Evolutionary conservation across 108 stramenopile genomes (phyloP).

Genomic region (Parmales sp.): DNA sequence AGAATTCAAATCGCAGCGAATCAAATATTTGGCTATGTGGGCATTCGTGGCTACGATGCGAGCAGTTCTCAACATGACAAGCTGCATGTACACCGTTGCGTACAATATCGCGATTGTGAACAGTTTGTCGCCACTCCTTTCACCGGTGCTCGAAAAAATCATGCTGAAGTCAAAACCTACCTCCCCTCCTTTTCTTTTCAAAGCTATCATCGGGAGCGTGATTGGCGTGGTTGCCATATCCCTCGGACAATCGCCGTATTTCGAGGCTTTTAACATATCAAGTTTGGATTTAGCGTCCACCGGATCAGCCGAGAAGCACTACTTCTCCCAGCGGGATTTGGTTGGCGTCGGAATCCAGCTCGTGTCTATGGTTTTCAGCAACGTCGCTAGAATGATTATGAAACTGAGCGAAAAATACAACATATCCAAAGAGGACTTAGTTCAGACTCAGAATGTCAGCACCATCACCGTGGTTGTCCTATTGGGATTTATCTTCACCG

Average conservation of each 20-base stretch:
- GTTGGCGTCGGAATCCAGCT: not conserved
- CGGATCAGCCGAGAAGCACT: not conserved
- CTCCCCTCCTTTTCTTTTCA: not conserved
- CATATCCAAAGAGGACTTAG: not conserved
- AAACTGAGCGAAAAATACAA: not conserved
- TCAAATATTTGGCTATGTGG: too few relatives aligned
- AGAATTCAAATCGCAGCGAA: too few relatives aligned
- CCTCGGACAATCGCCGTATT: not conserved
- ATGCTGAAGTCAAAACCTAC: not conserved
- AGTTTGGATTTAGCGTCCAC: too few relatives aligned
- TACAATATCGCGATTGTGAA: not conserved
- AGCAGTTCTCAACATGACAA: not conserved
- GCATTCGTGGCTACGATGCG: not conserved
- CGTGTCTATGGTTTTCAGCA: not conserved
- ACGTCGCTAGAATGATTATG: not conserved
- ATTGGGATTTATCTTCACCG: not conserved
- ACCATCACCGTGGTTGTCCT: not conserved
- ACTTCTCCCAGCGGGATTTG: not conserved
- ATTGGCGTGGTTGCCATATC: not conserved
- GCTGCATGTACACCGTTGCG: not conserved
- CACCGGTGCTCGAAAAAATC: not conserved
- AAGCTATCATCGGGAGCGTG: not conserved
- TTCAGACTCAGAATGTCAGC: not conserved
- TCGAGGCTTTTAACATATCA: too few relatives aligned
- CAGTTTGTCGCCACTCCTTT: not conserved